Percentiles rank a stretch among this genome's conserved stretches.
phyloP scores from a whole-genome alignment of 163 green algal species.

The Prototheca wickerhamii region DNA sequence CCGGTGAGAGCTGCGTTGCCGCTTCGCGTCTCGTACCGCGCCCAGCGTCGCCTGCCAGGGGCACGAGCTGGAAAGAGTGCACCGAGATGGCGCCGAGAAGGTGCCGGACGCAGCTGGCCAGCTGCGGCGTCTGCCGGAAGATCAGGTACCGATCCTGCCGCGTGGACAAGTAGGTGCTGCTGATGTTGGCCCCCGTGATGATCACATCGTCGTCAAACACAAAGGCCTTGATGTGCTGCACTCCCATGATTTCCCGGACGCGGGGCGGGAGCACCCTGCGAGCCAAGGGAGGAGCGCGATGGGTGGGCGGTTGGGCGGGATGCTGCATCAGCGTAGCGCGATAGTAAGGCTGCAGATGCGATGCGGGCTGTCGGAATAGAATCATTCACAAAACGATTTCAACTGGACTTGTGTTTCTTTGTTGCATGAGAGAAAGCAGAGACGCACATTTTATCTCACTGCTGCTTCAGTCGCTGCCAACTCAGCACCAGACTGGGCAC shows the following conservation, averaged over 20 bases:
- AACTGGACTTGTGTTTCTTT: too few species aligned
- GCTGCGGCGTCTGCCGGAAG: conserved; percentile 6
- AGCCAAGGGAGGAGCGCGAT: background rate
- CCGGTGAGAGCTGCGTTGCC: too few species aligned
- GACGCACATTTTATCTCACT: conserved; percentile 2
- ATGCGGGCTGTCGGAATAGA: too few species aligned
- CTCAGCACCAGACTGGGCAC: background rate
- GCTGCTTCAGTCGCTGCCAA: background rate
- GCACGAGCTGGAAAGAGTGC: conserved; percentile 18
- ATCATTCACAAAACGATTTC: too few species aligned
- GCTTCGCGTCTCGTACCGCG: background rate
- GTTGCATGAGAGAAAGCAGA: too few species aligned
- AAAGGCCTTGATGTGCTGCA: conserved; percentile 33
- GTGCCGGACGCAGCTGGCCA: conserved; percentile 6
- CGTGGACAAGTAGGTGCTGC: conserved; percentile 21
- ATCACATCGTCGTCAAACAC: conserved; percentile 32
- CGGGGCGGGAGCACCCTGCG: conserved; percentile 27
- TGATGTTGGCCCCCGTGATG: conserved; percentile 35
- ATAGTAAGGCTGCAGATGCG: too few species aligned
- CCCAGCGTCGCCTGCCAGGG: background rate
- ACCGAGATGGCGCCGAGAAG: background rate
- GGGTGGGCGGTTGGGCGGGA: background rate
- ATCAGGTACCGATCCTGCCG: conserved; percentile 23
- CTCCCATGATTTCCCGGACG: conserved; percentile 32
- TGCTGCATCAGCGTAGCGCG: too few species aligned